phyloP scores from a whole-genome alignment of 805 yeast species.

The Kodamaea kaohsiungensis region DNA sequence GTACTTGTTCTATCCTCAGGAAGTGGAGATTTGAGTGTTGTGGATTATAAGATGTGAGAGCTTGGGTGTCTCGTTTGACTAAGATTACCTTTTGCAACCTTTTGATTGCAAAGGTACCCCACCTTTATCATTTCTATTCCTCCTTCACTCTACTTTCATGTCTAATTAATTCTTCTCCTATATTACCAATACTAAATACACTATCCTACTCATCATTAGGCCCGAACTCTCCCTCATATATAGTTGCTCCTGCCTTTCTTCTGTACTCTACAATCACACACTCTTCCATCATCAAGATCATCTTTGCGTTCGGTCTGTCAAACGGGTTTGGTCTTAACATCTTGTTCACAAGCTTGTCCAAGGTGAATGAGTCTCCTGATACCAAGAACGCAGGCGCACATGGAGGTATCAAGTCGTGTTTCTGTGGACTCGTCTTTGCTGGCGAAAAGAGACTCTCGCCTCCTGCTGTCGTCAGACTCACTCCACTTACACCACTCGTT shows the following conservation, averaged over 20 bases:
- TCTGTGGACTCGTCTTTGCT: constrained; percentile 8
- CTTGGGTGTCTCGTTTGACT: too few species aligned
- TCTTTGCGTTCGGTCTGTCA: constrained; percentile 76
- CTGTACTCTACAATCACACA: constrained; percentile 75
- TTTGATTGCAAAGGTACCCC: too few species aligned
- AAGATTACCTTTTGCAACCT: too few species aligned
- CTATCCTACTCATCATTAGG: constrained; percentile 41
- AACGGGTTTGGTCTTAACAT: constrained; percentile 87
- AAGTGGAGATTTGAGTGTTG: too few species aligned
- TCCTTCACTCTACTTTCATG: background rate
- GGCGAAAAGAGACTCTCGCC: constrained; percentile 6
- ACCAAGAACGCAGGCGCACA: constrained; percentile 89
- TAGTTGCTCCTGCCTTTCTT: constrained; percentile 88
- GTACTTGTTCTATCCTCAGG: too few species aligned
- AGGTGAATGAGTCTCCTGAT: constrained; percentile 50
- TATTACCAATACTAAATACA: constrained; percentile 14
- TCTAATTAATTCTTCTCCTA: background rate
- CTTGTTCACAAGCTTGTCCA: constrained; percentile 80
- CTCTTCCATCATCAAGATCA: constrained; percentile 70
- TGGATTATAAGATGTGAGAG: too few species aligned
- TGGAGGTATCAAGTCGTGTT: constrained; percentile 51
- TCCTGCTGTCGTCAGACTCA: constrained; percentile 1
- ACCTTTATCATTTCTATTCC: background rate
- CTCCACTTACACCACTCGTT: background rate
- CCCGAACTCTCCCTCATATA: constrained; percentile 95